Evolutionary conservation across 1,284 basidiomycete genomes (phyloP), one percentile per base, ranked within the genome.

Genomic region (Trametes versicolor): DNA sequence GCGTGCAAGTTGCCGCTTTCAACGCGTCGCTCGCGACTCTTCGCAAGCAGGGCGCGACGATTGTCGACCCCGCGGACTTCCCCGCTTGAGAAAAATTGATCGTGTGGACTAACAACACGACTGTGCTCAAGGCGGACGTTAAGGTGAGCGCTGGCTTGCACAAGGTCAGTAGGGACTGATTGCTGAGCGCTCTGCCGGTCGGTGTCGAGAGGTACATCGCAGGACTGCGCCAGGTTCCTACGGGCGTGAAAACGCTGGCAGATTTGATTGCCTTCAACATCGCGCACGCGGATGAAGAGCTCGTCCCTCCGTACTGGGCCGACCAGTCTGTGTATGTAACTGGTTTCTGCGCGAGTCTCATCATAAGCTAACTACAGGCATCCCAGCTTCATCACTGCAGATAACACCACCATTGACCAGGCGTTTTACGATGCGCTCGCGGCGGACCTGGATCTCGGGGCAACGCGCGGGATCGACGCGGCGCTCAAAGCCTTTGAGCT

Each of bases 391-490:
- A 75, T 81, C 52, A 67, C 70, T 34, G 77, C 81, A 0, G 74
- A 82, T 57, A 74, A 75, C 36, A 80, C 78, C 37, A 76, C 73
- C 10, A 70, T 73, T 17, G 73, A 82, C 56, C 76, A 79, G 32
- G 68, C 75, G 1, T 83, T 80, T 71, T 81, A 76, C 55, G 76
- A 74, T 29, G 80, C 80, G 0, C 66, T 84, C 41, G 74, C 74
- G 15, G 73, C 73, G 45, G 76, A 79, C 64, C 73, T 77, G 53
- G 74, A 77, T 3, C 72, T 83, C 25, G 82, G 81, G 1, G 74
- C 76, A 15, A 77, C 74, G 9, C 71, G 77, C 10, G 84, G 84
- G 10, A 84, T 86, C 58, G 85, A 85, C 66, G 82, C 76, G 0
- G 75, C 80, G 3, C 73, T 86, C 23, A 73, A 79, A 58, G 67